Base-by-base conservation (phyloP, 75 land plant genomes). In the Picea glauca region DNA sequence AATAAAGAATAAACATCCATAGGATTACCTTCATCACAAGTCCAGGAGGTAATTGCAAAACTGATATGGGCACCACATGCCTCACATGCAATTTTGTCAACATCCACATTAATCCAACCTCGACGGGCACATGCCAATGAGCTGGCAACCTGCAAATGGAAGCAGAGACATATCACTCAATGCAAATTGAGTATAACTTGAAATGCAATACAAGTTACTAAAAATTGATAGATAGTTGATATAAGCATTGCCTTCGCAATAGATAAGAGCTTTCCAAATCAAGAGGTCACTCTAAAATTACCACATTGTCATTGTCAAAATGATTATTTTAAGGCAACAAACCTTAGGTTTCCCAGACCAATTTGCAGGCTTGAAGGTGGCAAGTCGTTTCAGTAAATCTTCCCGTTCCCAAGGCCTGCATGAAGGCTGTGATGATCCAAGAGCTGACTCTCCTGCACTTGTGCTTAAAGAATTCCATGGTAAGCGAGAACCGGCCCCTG, bases 341-440 rank as follows among this genome's bases (percentile, higher is more conserved):
- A 95, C 99, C 92, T 92, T 90, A 18, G 95, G 98, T 76, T 91
- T 93, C 13, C 89, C 90, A 78, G 83, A 87, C 99, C 99, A 97
- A 77, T 78, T 90, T 35, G 89, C 81, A 60, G 95, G 97, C 76
- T 90, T 91, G 77, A 89, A 97, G 4, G 98, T 91, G 40, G 93
- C 90, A 30, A 97, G 86, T n/a, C 99, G 92, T 60, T 90, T 87
- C 26, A 97, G 80, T 33, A 98, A 72, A 81, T 98, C 99, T 17
- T 92, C 94, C 67, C 99, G 84, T 60, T 98, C 99, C 99, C 99
- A 98, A 60, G 99, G 99, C 60, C 99, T 85, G 77, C 99, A 98
- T 38, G 81, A 86, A 76, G 88, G 78, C 23, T 80, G 84, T 67
- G 87, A 82, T 61, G 88, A 83, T 58, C 83, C 90, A 70, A 77